Conservation (phyloP, 805 yeast species). For the Suhomyces sp. region DNA sequence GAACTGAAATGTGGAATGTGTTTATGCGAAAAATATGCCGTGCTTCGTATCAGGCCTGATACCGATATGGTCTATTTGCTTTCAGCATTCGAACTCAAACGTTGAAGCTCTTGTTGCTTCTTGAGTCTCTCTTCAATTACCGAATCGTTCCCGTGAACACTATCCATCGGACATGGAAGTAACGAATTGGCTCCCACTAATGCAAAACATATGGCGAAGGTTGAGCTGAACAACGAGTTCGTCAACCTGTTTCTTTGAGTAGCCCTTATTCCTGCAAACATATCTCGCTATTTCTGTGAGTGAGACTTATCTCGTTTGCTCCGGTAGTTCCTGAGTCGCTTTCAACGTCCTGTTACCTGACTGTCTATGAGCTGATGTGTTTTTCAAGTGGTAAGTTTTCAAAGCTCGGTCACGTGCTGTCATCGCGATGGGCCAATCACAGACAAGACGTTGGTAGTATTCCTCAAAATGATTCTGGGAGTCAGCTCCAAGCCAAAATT, state of each 20-base stretch:
- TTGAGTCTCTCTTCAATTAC: conserved; percentile 32
- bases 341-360: neutral
- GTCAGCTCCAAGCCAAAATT: too few relatives aligned
- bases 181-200: conserved; percentile 54
- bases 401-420: conserved; percentile 3
- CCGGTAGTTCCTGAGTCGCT: neutral
- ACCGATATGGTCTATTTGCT: neutral
- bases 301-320: neutral
- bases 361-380: neutral
- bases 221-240: conserved; percentile 65
- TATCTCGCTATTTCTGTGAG: conserved; percentile 13
- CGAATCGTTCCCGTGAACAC: conserved; percentile 40
- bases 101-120: conserved; percentile 8
- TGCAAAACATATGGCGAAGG: conserved; percentile 66
- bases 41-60: neutral
- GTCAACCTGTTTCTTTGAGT: conserved; percentile 55
- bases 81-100: neutral
- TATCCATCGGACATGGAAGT: conserved; percentile 44
- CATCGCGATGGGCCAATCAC: conserved; percentile 4
- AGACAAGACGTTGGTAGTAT: neutral
- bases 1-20: neutral
- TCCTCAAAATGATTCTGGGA: neutral
- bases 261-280: conserved; percentile 52
- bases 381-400: neutral
- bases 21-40: neutral